Percentiles rank a stretch among this genome's conserved stretches.
These are phyloP conservation scores for Cyclotella distinguenda DNA, from an alignment of 108 stramenopile genomes.

Conservation along the genomic window DNA sequence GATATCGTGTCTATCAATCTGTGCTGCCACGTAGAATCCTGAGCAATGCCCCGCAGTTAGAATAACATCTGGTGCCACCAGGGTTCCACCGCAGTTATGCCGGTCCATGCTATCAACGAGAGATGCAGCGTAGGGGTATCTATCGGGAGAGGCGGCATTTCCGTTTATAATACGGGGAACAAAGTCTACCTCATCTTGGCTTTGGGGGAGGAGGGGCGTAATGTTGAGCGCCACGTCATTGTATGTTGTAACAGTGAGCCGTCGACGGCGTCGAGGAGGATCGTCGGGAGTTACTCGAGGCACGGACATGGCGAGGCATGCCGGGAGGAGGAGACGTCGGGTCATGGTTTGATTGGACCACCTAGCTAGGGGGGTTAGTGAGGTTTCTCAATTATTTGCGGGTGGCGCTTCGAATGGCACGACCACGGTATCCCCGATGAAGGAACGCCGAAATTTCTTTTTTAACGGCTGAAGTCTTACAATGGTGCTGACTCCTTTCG, in stretches of 20 bases:
- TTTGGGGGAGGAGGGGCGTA: background rate
- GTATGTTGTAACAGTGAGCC: too few species aligned
- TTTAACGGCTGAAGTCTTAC: conserved; percentile 87
- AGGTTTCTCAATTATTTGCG: conserved; percentile 95
- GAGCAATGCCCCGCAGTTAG: conserved; percentile 56
- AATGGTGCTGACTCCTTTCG: conserved; percentile 91
- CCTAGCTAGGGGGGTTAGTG: too few species aligned
- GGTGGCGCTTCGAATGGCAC: conserved; percentile 90
- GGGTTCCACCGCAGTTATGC: conserved; percentile 45
- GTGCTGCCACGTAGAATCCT: conserved; percentile 17
- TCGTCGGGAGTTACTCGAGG: too few species aligned
- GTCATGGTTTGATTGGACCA: too few species aligned
- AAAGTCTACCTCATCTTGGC: background rate
- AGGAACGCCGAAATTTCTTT: conserved; percentile 78
- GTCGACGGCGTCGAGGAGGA: too few species aligned
- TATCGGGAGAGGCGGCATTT: conserved; percentile 16
- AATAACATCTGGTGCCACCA: conserved; percentile 58
- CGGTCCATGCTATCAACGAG: conserved; percentile 1
- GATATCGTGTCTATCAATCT: conserved; percentile 26
- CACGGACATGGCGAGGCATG: too few species aligned
- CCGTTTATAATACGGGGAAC: conserved; percentile 46
- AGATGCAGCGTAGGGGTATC: conserved; percentile 49
- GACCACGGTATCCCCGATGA: conserved; percentile 77
- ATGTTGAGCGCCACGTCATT: too few species aligned
- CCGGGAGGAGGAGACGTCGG: too few species aligned